Base-by-base conservation (phyloP, 139 green algal species). In the Monoraphidium neglectum region DNA sequence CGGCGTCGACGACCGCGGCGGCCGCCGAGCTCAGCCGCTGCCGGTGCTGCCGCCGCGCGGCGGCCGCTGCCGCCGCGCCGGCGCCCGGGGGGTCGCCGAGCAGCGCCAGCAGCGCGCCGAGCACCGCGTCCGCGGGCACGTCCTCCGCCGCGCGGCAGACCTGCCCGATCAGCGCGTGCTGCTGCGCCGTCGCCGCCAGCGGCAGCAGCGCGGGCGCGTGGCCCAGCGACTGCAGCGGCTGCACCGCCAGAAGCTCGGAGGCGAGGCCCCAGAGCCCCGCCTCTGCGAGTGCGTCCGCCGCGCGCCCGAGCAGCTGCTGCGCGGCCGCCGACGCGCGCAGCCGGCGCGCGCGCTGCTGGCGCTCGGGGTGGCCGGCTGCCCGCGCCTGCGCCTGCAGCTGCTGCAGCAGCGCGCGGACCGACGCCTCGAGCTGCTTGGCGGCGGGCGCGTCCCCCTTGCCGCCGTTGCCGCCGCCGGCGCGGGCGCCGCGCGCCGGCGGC, bases 81-180 rank as follows among this genome's bases (percentile, higher is more conserved):
- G 38, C 16, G 36, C 59, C 43, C 57, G 18, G 26, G 73, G 63
- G 15, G 62, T 36, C 28, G 61, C 47, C 46, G 40, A 89, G 80
- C 35, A 89, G 37, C 26, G 46, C 16, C 53, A 43, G 30, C 59
- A 86, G 49, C 24, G 77, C 43, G 18, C 30, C 10, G n/a, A 86
- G 76, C 28, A 90, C 32, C 33, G 82, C 43, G 13, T 24, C 73
- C n/a, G 82, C 60, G 2, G 68, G 60, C 3, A 85, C 72, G 23
- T 87, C 82, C 33, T 90, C 78, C 12, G 86, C 78, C 66, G 49
- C 61, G 10, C 54, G 62, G 24, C 57, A 47, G 18, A 81, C 38
- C 49, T 74, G 76, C 12, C 70, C 47, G 38, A 90, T 59, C 57
- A 87, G 64, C 3, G 13, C 23, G 64, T 86, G 84, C 73, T 83